phyloP scores from a whole-genome alignment of 1,139 yeast species.

The Schwanniomyces etchellsii region DNA sequence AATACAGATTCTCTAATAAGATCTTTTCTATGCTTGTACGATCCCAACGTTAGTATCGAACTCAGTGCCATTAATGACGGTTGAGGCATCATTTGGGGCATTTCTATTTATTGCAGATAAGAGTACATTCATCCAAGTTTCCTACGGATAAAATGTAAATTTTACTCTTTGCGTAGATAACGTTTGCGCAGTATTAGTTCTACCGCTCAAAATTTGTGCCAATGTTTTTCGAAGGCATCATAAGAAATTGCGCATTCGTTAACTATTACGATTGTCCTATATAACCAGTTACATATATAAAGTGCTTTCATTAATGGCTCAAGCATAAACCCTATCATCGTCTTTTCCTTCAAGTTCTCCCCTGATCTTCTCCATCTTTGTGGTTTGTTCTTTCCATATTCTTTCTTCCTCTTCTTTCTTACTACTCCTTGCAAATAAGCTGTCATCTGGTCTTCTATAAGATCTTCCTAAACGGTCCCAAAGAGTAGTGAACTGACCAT shows the following conservation, averaged over 20 bases:
- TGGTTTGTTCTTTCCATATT: slow-evolving; percentile 69
- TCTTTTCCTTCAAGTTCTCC: slow-evolving; percentile 69
- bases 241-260: too few relatives aligned
- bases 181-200: too few relatives aligned
- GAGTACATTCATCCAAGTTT: too few relatives aligned
- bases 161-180: neutral
- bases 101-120: too few relatives aligned
- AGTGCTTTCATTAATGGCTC: slow-evolving; percentile 1
- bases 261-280: neutral
- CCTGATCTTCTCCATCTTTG: slow-evolving; percentile 77
- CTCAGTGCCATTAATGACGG: slow-evolving; percentile 60
- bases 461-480: slow-evolving; percentile 97
- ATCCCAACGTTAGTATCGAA: slow-evolving; percentile 64
- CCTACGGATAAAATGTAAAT: neutral
- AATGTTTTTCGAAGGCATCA: too few relatives aligned
- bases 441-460: slow-evolving; percentile 86
- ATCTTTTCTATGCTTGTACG: slow-evolving; percentile 72
- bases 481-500: slow-evolving; percentile 95
- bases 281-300: slow-evolving; percentile 2
- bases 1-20: slow-evolving; percentile 63
- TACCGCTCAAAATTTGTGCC: too few relatives aligned
- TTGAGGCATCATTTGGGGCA: slow-evolving; percentile 23
- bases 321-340: slow-evolving; percentile 45
- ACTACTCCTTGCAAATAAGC: slow-evolving; percentile 64
- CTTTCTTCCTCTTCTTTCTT: slow-evolving; percentile 46